A percentile compares a stretch with the other conserved stretches of the same genome.
These are phyloP conservation scores for Conticribra weissflogii DNA, from an alignment of 108 stramenopile genomes.

Conservation along the genomic window DNA sequence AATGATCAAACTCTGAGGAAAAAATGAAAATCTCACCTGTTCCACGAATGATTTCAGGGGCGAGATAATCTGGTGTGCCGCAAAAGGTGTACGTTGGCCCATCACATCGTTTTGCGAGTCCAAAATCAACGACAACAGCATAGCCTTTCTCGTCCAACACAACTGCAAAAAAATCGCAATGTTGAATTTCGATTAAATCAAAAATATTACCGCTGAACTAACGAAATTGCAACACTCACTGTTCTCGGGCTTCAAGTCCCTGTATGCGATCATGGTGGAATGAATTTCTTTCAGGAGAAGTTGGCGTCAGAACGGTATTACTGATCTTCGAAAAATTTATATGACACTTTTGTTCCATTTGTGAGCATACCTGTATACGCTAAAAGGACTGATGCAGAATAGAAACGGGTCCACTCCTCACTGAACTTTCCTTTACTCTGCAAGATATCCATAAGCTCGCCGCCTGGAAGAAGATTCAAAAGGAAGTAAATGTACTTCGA, in stretches of 20 bases:
- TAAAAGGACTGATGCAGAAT: slow-evolving; percentile 54
- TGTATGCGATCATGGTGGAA: not conserved
- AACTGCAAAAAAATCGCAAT: slow-evolving; percentile 67
- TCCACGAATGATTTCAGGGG: slow-evolving; percentile 62
- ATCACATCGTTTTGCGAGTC: slow-evolving; percentile 63
- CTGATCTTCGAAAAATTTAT: no score
- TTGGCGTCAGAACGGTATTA: no score
- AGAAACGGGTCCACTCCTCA: slow-evolving; percentile 58
- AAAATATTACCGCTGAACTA: not conserved
- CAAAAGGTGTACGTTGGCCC: slow-evolving; percentile 62
- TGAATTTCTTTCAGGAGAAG: no score
- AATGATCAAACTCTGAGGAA: not conserved
- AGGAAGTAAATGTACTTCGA: slow-evolving; percentile 54
- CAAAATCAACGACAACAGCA: slow-evolving; percentile 67
- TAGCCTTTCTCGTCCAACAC: slow-evolving; percentile 58
- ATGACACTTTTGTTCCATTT: no score
- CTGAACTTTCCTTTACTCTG: slow-evolving; percentile 19
- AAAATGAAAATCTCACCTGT: not conserved
- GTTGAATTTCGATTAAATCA: not conserved
- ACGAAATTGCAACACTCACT: no score
- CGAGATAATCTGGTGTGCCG: slow-evolving; percentile 46
- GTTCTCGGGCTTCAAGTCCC: slow-evolving; percentile 37
- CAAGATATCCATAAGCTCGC: slow-evolving; percentile 33
- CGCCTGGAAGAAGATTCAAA: slow-evolving; percentile 44
- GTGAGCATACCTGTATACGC: slow-evolving; percentile 42